Evolutionary conservation across 148 eudicot genomes (phyloP), one percentile per base, ranked within the genome.

Genomic region (Camellia sinensis): DNA sequence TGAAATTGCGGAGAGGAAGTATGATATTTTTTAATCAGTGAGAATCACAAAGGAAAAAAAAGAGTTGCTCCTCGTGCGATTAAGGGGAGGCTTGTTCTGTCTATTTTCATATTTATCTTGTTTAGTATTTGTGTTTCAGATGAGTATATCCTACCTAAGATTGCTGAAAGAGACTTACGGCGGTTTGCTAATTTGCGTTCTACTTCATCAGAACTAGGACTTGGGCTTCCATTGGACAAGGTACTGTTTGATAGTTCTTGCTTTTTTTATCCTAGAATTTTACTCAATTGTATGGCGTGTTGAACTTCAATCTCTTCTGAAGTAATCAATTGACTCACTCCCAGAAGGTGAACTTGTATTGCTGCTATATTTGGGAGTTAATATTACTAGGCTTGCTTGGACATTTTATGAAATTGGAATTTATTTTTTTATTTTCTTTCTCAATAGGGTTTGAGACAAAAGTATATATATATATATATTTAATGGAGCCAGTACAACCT

Each of bases 131-230:
- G 62, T 79, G 64, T 73, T 74, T 71, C 85, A 95, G 98, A 93
- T 84, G 98, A 95, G 80, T 95, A 95, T 80, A 91, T 95, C 73
- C 93, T 95, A 85, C 98, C 97, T 19, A 93, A 88, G 91, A 93
- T 95, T 84, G 97, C 96, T 77, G 98, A 95, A 89, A 91, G 98
- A 84, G 89, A 95, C 52, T 85, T 95, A 76, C 83, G 94, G 66
- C 87, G 89, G 82, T 95, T 89, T 82, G 93, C 93, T 81, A 89
- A 93, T 79, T 83, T 95, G 80, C 94, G 92, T 45, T 76, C 78
- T 40, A 82, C 90, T 83, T 91, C 97, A 61, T 91, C 97, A 73
- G 80, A 73, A 19, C 80, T 89, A 57, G 94, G 94, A 80, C 85
- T 85, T 78, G 75, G 53, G 62, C 87, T 85, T 79, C 90, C 97